These are phyloP conservation scores for Beauveria scarabaeidicola DNA, from an alignment of 2,329 filamentous ascomycete genomes.

Conservation along the genomic window DNA sequence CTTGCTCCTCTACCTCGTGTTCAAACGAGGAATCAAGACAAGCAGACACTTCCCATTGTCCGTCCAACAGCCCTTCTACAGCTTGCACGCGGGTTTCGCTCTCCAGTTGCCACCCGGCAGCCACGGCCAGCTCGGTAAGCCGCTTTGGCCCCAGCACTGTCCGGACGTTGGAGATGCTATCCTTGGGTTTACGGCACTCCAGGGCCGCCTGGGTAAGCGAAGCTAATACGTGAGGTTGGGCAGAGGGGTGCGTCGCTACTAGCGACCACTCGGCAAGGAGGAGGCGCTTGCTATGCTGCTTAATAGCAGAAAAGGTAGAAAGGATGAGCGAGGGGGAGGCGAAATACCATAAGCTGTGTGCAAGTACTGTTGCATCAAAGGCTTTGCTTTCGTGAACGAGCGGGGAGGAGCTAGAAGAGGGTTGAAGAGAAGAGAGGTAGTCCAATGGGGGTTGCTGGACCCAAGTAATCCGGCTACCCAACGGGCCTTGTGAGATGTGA, in stretches of 20 bases:
- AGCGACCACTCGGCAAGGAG: conserved; percentile 14
- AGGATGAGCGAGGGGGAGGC: conserved; percentile 11
- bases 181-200: conserved; percentile 10
- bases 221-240: conserved; percentile 14
- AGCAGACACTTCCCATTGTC: conserved; percentile 15
- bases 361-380: conserved; percentile 12
- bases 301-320: conserved; percentile 12
- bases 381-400: neutral
- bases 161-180: conserved; percentile 11
- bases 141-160: conserved; percentile 1
- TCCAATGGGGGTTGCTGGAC: neutral
- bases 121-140: neutral
- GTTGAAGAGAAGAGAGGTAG: neutral
- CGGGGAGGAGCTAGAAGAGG: neutral
- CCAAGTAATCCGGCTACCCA: conserved; percentile 9
- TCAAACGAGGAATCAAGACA: conserved; percentile 12
- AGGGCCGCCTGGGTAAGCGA: conserved; percentile 12
- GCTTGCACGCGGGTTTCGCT: conserved; percentile 11
- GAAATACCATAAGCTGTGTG: conserved; percentile 14
- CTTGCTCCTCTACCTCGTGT: conserved; percentile 10
- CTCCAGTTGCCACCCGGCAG: conserved; percentile 13
- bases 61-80: conserved; percentile 13
- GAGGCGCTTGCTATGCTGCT: conserved; percentile 14
- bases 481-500: conserved; percentile 12
- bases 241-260: conserved; percentile 1